These are phyloP conservation scores for Suillus cothurnatus DNA, from an alignment of 768 basidiomycete genomes.

Conservation along the genomic window DNA sequence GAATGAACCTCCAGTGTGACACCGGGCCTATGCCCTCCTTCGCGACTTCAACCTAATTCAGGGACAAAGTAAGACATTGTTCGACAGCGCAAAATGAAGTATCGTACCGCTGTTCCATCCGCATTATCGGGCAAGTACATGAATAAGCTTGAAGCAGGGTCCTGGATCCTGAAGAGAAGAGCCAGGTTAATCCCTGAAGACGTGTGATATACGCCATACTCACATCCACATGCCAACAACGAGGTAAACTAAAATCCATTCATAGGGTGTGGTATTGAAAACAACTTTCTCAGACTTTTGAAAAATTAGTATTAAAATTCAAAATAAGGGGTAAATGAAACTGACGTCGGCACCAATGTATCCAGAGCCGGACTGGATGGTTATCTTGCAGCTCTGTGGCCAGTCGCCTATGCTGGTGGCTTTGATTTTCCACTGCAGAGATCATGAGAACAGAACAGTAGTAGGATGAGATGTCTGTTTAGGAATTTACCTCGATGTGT, in stretches of 20 bases:
- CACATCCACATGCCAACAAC: neutral
- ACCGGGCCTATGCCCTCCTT: neutral
- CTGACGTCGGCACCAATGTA: neutral
- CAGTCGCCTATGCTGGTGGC: neutral
- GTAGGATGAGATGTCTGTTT: neutral
- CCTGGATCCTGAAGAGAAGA: neutral
- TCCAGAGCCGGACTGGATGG: neutral
- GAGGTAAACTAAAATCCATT: neutral
- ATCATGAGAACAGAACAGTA: neutral
- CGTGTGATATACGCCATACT: neutral
- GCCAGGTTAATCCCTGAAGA: neutral
- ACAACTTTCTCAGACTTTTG: neutral
- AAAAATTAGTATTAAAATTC: neutral
- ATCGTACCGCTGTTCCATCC: neutral
- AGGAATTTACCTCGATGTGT: neutral
- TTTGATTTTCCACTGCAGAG: neutral
- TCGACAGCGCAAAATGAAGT: neutral
- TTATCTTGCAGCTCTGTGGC: too few relatives aligned
- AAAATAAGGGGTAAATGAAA: neutral
- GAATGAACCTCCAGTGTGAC: neutral
- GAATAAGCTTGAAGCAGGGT: neutral
- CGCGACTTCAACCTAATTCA: neutral
- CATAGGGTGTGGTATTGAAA: neutral
- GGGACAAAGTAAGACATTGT: neutral
- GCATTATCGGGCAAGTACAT: neutral